A percentile compares a stretch with the other conserved stretches of the same genome.
Conservation (phyloP, 176 grass and related monocot genomes). For the Secale cereale region DNA sequence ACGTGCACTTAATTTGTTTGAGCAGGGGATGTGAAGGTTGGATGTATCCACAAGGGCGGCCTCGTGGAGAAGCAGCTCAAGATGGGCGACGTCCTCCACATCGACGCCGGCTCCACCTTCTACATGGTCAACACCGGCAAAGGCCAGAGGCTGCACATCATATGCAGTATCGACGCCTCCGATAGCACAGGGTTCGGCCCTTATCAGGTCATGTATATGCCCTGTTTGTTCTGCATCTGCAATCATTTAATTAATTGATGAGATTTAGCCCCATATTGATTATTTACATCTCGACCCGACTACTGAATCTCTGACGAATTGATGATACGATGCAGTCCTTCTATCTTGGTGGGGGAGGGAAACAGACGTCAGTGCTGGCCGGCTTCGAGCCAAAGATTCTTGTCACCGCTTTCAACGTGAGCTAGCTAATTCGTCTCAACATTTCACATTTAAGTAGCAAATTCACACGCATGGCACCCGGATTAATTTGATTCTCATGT, state of each 20-base stretch:
- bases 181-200: slow-evolving; percentile 59
- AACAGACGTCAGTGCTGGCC: slow-evolving; percentile 43
- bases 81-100: slow-evolving; percentile 88
- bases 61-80: slow-evolving; percentile 75
- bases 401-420: slow-evolving; percentile 69
- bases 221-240: not conserved
- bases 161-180: slow-evolving; percentile 80
- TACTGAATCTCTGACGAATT: not conserved
- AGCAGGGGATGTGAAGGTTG: slow-evolving; percentile 71
- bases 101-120: slow-evolving; percentile 77
- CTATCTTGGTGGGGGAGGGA: slow-evolving; percentile 55
- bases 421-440: slow-evolving; percentile 21
- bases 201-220: slow-evolving; percentile 43
- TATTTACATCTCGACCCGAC: not conserved
- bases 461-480: not conserved
- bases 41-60: slow-evolving; percentile 63
- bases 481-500: not conserved
- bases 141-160: slow-evolving; percentile 71
- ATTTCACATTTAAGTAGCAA: not conserved
- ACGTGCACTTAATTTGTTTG: not conserved
- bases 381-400: slow-evolving; percentile 64
- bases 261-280: not conserved
- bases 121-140: slow-evolving; percentile 81
- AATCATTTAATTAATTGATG: not conserved
- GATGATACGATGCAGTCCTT: slow-evolving; percentile 52